Conservation (phyloP, 352 stramenopile genomes). For the Phytophthora nicotianae region DNA sequence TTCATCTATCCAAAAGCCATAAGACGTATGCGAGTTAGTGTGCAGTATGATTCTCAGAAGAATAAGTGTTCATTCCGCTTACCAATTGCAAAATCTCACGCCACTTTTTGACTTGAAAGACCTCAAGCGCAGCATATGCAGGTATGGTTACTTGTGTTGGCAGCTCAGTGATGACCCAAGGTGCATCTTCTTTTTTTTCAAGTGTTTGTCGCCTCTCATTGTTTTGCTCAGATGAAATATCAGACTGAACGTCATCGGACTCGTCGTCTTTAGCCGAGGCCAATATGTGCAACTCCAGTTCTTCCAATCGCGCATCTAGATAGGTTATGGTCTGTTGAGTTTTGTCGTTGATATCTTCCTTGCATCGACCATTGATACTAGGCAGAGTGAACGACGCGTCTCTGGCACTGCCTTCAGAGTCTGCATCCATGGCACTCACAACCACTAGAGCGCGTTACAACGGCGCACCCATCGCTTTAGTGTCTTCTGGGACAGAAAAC, state of each 20-base stretch:
- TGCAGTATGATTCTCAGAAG: background rate
- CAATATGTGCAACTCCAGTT: conserved; percentile 21
- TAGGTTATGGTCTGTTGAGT: conserved; percentile 11
- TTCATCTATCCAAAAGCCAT: conserved; percentile 32
- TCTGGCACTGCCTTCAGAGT: background rate
- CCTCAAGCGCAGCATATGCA: conserved; percentile 57
- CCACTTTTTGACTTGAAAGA: conserved; percentile 72
- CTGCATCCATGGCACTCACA: conserved; percentile 10
- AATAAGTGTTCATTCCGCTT: conserved; percentile 4
- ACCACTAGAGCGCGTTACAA: too few relatives aligned
- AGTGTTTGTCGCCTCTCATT: conserved; percentile 8
- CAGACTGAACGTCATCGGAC: conserved; percentile 3
- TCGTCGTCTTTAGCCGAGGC: conserved; percentile 5
- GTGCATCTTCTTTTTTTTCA: conserved; percentile 26
- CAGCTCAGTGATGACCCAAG: conserved; percentile 29
- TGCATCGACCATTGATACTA: background rate
- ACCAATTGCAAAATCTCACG: conserved; percentile 58
- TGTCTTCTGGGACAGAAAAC: conserved; percentile 12
- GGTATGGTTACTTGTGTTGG: conserved; percentile 16
- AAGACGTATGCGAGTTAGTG: background rate
- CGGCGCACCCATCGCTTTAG: background rate
- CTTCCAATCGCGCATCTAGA: conserved; percentile 17
- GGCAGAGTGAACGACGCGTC: background rate
- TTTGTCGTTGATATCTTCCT: background rate
- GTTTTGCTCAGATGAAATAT: conserved; percentile 8